phyloP scores from a whole-genome alignment of 108 stramenopile species.

The Chaetoceros muelleri region DNA sequence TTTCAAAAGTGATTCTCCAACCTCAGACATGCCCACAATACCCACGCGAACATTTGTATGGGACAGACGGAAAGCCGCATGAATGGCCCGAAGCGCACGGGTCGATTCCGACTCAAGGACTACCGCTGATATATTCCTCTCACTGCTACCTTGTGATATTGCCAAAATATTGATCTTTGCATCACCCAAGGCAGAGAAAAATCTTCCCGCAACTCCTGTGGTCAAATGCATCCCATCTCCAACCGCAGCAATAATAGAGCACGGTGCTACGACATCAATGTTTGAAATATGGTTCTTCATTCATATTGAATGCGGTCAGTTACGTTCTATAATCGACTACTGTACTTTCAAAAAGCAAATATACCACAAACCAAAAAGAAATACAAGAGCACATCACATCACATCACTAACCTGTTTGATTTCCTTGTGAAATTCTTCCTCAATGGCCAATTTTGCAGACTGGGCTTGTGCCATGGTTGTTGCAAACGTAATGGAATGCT shows the following conservation, averaged over 20 bases:
- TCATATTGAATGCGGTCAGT: too few relatives aligned
- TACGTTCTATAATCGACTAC: too few relatives aligned
- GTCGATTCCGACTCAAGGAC: conserved; percentile 48
- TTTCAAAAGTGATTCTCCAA: conserved; percentile 47
- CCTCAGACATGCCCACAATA: conserved; percentile 49
- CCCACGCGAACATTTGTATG: conserved; percentile 57
- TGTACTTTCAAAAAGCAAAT: too few relatives aligned
- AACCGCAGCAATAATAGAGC: conserved; percentile 84
- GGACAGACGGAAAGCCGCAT: conserved; percentile 74
- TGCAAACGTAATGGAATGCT: conserved; percentile 81
- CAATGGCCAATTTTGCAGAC: conserved; percentile 45
- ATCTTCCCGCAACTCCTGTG: conserved; percentile 70
- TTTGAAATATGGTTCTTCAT: conserved; percentile 32
- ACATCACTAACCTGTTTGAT: conserved; percentile 13
- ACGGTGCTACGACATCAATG: conserved; percentile 45
- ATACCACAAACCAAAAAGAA: neutral
- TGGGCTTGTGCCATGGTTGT: conserved; percentile 34
- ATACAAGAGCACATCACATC: neutral
- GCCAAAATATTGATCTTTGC: conserved; percentile 80
- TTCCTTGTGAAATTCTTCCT: conserved; percentile 71
- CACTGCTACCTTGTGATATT: conserved; percentile 70
- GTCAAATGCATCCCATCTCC: conserved; percentile 76
- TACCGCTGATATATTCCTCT: conserved; percentile 80
- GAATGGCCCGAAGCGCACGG: conserved; percentile 74
- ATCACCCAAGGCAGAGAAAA: conserved; percentile 77